Evolutionary conservation across 179 eudicot genomes (phyloP).

Genomic region (Carnegiea gigantea): DNA sequence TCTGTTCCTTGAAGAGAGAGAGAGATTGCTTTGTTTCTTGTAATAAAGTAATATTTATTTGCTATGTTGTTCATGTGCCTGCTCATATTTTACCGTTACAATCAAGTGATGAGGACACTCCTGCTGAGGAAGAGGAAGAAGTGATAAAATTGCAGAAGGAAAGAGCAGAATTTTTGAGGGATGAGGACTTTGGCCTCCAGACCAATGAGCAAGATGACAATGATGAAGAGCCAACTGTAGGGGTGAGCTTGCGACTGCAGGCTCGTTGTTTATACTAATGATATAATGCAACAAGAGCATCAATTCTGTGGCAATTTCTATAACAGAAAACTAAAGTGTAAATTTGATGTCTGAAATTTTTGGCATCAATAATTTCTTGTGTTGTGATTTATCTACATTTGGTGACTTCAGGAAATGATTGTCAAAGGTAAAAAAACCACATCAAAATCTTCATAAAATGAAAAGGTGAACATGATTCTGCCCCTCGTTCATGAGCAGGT

Average conservation of each 20-base stretch:
- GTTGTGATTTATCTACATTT: no score
- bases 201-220: conserved; percentile 52
- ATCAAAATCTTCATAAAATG: conserved; percentile 36
- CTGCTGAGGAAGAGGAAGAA: no score
- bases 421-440: conserved; percentile 44
- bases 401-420: conserved; percentile 46
- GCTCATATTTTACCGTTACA: no score
- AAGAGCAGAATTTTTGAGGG: conserved; percentile 42
- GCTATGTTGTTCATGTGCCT: no score
- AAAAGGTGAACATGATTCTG: conserved; percentile 42
- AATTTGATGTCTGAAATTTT: no score
- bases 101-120: no score
- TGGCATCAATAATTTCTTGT: no score
- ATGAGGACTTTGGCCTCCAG: conserved; percentile 61
- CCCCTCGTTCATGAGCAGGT: conserved; percentile 45
- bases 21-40: no score
- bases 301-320: background rate
- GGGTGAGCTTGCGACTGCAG: conserved; percentile 38
- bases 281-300: background rate
- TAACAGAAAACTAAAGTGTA: background rate
- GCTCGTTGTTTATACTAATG: background rate
- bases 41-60: no score
- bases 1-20: conserved; percentile 91
- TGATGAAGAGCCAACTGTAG: conserved; percentile 76
- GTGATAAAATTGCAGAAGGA: no score